Conservation (phyloP, 2,329 filamentous ascomycete species). For the Ampelomyces quisqualis region DNA sequence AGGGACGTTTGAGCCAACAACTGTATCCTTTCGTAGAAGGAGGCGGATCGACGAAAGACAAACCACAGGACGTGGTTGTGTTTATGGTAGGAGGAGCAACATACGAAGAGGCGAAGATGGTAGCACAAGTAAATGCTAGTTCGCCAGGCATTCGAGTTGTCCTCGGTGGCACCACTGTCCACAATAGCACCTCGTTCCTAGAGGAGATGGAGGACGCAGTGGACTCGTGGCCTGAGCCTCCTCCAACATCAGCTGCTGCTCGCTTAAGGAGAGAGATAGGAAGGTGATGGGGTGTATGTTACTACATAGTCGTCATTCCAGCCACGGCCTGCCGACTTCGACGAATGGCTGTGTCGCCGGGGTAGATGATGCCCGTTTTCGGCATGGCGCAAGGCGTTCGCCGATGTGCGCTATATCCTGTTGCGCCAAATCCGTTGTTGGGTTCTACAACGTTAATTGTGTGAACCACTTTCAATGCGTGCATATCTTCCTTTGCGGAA, state of each 20-base stretch:
- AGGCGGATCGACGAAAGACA: constrained; percentile 81
- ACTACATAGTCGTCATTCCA: background rate
- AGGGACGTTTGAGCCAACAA: constrained; percentile 80
- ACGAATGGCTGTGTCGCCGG: background rate
- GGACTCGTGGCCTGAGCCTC: constrained; percentile 73
- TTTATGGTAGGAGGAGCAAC: constrained; percentile 94
- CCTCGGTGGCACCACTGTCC: constrained; percentile 80
- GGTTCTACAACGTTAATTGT: no score
- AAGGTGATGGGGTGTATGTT: constrained; percentile 37
- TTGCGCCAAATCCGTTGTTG: no score
- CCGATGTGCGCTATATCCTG: background rate
- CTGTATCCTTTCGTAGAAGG: constrained; percentile 94
- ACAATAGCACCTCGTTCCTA: constrained; percentile 84
- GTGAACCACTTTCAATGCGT: background rate
- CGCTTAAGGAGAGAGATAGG: constrained; percentile 63
- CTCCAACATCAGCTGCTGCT: constrained; percentile 56
- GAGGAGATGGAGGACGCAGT: constrained; percentile 92
- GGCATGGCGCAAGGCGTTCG: background rate
- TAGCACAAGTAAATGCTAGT: constrained; percentile 90
- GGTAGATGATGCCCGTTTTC: background rate
- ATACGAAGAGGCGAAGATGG: constrained; percentile 95
- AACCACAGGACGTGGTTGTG: constrained; percentile 92
- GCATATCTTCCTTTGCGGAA: background rate
- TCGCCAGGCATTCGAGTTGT: constrained; percentile 87
- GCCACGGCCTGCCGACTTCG: constrained; percentile 1